Conservation (phyloP, 73 alveolate species). For the Blepharisma stoltei region DNA sequence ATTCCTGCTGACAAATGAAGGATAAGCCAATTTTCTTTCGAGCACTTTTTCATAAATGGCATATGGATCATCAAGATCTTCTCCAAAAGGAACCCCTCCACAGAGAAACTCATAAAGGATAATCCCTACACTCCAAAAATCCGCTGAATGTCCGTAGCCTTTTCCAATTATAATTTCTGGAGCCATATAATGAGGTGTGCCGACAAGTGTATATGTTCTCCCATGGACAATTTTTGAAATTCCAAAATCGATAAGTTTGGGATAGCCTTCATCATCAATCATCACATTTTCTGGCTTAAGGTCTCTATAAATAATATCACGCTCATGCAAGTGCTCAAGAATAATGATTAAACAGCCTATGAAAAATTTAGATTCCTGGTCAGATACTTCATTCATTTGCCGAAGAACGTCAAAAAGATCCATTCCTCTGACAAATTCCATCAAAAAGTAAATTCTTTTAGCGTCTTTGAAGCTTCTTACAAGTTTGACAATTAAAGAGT, state of each 20-base stretch:
- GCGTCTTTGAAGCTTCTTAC: constrained; percentile 63
- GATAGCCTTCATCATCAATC: constrained; percentile 64
- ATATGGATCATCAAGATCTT: constrained; percentile 80
- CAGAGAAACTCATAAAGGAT: constrained; percentile 75
- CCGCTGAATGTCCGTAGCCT: constrained; percentile 70
- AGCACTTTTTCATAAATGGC: constrained; percentile 68
- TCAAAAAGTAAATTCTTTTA: constrained; percentile 49
- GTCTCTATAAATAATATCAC: constrained; percentile 60
- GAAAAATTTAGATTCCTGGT: constrained; percentile 53
- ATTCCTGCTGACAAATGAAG: constrained; percentile 57
- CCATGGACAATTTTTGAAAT: constrained; percentile 51
- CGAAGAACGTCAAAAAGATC: constrained; percentile 70
- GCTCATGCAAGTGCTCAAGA: constrained; percentile 69
- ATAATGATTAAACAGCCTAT: constrained; percentile 57
- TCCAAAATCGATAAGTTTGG: constrained; percentile 68
- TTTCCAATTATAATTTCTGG: constrained; percentile 71
- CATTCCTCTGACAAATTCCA: constrained; percentile 56
- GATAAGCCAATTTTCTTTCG: constrained; percentile 54
- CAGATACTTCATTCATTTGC: constrained; percentile 52
- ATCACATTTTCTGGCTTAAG: constrained; percentile 77
- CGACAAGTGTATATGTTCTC: constrained; percentile 56
- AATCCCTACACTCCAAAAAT: constrained; percentile 74
- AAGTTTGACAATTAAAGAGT: constrained; percentile 62
- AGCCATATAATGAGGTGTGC: constrained; percentile 79
- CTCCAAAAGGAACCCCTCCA: constrained; percentile 81